Evolutionary conservation across 768 basidiomycete species (phyloP).

Genomic region (Crepidotus variabilis): DNA sequence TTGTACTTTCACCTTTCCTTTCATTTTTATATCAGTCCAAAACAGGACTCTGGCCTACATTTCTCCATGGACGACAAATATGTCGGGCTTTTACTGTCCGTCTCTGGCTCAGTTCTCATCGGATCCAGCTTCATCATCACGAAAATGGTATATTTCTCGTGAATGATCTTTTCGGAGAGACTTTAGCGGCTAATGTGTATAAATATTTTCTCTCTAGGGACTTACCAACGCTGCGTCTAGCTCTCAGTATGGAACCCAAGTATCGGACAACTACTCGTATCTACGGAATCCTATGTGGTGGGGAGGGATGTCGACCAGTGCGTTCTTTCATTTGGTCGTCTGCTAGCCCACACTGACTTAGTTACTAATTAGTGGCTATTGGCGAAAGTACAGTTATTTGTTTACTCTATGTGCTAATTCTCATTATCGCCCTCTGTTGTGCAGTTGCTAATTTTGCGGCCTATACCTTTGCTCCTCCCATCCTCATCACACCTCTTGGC

Average conservation of each 20-base stretch:
- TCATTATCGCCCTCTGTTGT: neutral
- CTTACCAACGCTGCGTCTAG: conserved; percentile 78
- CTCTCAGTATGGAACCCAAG: conserved; percentile 43
- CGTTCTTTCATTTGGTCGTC: conserved; percentile 30
- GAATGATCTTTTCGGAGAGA: neutral
- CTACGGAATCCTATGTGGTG: conserved; percentile 95
- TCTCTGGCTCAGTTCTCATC: conserved; percentile 82
- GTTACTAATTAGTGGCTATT: conserved; percentile 62
- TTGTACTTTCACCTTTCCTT: neutral
- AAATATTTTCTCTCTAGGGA: conserved; percentile 48
- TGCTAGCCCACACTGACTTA: neutral
- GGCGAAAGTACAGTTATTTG: conserved; percentile 69
- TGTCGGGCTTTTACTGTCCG: conserved; percentile 86
- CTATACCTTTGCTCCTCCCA: conserved; percentile 96
- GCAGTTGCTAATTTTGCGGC: conserved; percentile 90
- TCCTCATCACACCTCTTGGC: conserved; percentile 97
- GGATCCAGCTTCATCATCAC: conserved; percentile 98
- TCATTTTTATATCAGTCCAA: neutral
- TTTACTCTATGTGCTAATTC: neutral
- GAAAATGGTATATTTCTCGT: conserved; percentile 70
- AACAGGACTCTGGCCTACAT: neutral
- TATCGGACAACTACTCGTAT: conserved; percentile 84
- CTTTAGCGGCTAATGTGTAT: neutral
- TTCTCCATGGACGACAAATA: conserved; percentile 77
- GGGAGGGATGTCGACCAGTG: conserved; percentile 90